phyloP scores from a whole-genome alignment of 495 filamentous ascomycete genomes.

The Aspergillus conjunctus region DNA sequence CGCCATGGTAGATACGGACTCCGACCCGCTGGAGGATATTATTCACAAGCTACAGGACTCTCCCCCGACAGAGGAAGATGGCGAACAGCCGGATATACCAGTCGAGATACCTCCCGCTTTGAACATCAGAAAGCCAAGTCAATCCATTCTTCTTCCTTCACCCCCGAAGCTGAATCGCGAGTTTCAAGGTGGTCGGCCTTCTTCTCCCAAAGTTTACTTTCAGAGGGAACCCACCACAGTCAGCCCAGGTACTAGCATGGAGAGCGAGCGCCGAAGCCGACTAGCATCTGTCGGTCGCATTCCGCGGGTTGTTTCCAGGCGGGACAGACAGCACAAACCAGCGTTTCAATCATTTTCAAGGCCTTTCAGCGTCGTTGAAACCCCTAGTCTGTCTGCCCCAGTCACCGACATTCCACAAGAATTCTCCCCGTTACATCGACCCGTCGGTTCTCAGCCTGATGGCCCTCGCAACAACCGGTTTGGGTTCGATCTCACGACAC shows the following conservation, averaged over 20 bases:
- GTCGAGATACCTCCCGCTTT: slow-evolving; percentile 36
- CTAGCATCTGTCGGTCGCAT: slow-evolving; percentile 88
- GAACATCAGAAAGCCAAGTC: slow-evolving; percentile 43
- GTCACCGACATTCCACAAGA: slow-evolving; percentile 19
- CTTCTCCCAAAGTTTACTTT: slow-evolving; percentile 48
- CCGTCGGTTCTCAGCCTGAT: slow-evolving; percentile 18
- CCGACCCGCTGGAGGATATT: slow-evolving; percentile 66
- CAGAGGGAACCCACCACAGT: slow-evolving; percentile 28
- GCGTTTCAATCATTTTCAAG: slow-evolving; percentile 84
- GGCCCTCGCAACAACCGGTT: slow-evolving; percentile 24
- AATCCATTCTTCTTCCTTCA: slow-evolving; percentile 58
- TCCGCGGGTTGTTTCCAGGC: slow-evolving; percentile 76
- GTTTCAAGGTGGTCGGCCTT: slow-evolving; percentile 39
- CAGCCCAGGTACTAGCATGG: slow-evolving; percentile 25
- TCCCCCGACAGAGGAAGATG: slow-evolving; percentile 45
- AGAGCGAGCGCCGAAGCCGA: slow-evolving; percentile 42
- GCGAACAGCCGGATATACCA: slow-evolving; percentile 15
- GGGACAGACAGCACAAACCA: slow-evolving; percentile 67
- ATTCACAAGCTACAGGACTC: slow-evolving; percentile 61
- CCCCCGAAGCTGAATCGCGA: slow-evolving; percentile 52
- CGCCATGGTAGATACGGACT: slow-evolving; percentile 76
- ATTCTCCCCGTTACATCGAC: slow-evolving; percentile 15
- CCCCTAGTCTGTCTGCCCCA: slow-evolving; percentile 32
- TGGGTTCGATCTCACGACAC: slow-evolving; percentile 36
- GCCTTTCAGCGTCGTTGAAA: slow-evolving; percentile 62